Evolutionary conservation across 495 filamentous ascomycete genomes (phyloP).

Genomic region (Tuber magnatum): DNA sequence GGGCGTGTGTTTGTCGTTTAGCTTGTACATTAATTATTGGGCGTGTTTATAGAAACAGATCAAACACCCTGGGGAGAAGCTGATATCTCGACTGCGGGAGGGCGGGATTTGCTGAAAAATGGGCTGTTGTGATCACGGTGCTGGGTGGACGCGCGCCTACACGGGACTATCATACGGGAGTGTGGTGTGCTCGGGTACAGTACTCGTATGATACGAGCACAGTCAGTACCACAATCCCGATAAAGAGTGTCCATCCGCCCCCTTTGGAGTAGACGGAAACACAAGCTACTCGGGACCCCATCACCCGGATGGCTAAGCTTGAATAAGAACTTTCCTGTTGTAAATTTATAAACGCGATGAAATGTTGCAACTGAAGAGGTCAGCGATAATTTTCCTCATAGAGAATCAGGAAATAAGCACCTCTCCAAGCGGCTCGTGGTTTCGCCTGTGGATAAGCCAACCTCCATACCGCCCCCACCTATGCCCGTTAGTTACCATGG

Average conservation of each 20-base stretch:
- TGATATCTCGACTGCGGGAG: neutral
- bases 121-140: neutral
- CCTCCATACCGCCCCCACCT: neutral
- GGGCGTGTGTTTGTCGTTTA: neutral
- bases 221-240: neutral
- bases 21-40: constrained; percentile 1
- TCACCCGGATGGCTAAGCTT: too few relatives aligned
- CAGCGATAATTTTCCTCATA: too few relatives aligned
- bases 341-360: too few relatives aligned
- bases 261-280: neutral
- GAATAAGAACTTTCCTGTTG: too few relatives aligned
- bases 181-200: neutral
- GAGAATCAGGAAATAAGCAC: too few relatives aligned
- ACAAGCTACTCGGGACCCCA: too few relatives aligned
- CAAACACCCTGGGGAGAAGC: neutral
- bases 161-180: neutral
- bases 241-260: neutral
- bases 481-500: neutral
- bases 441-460: neutral
- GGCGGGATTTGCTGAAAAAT: neutral
- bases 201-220: neutral
- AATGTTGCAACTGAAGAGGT: too few relatives aligned
- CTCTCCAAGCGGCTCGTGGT: too few relatives aligned
- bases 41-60: neutral
- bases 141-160: neutral